Base-by-base conservation (phyloP, 164 flowering plant species). In the Buxus sempervirens region DNA sequence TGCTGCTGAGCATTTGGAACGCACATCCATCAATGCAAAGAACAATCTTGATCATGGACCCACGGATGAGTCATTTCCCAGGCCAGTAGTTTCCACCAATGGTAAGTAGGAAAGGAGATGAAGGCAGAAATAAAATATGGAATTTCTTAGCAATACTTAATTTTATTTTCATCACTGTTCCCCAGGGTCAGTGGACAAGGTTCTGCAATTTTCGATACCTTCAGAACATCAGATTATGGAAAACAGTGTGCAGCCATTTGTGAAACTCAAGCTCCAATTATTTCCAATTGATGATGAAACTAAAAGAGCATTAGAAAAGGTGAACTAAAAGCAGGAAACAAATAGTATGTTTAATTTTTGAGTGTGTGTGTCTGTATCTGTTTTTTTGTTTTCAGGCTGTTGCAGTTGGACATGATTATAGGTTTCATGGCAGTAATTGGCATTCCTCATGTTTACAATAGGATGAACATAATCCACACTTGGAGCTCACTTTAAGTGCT, bases 1-100 rank as follows among this genome's bases (percentile, higher is more conserved):
- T 81, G 99, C 99, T 78, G 99, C 99, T 75, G 99, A 89, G 82
- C 98, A 92, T 79, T 78, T 96, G 83, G 99, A 96, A 74, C 84
- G 90, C 27, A 67, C 88, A 38, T 66, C 79, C 28, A 69, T 58
- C 45, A 72, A 76, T 58, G 84, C 76, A 54, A 84, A 80, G 59
- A 77, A 59, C 58, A 80, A 74, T 36, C 70, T 63, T 59, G 82
- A 75, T 23, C 81, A 73, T 60, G 74, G 71, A 72, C 66, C 53
- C 45, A 56, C 69, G 28, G 75, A 75, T 65, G 67, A 70, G 55
- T 70, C 63, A 22, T 61, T 59, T 25, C 24, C 54, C 62, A 42
- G 54, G 54, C 58, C 58, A 49, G 54, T 54, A 19, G 68, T 61
- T 76, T 51, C 27, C 36, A 18, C 57, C 51, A 53, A 51, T 27